Evolutionary conservation across 768 basidiomycete genomes (phyloP), one percentile per base, ranked within the genome.

Genomic region (Tricholoma furcatifolium): DNA sequence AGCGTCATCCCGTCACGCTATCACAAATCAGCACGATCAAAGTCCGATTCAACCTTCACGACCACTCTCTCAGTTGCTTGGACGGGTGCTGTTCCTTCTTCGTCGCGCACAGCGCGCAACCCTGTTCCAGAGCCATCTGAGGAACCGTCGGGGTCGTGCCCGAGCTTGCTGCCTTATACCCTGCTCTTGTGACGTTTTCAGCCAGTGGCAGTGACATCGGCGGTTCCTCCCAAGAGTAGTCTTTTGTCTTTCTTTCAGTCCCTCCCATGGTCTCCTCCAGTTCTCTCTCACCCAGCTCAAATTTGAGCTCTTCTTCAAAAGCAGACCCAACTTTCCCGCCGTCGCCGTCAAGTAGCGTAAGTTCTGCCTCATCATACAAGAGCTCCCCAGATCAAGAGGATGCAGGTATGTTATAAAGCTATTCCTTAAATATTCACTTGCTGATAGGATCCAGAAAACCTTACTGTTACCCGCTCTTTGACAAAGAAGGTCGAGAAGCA

Each of bases 401-500:
- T 65, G 84, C 88, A 74, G 88, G 88, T 85, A 61, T 56, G 76
- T 60, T 35, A 31, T 38, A 27, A 17, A 46, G 52, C 49, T 32
- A 38, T 45, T 20, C 48, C 35, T 47, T 53, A 50, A 45, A 43
- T 54, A 55, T 51, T 50, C 18, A 34, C 52, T 57, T 57, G 59
- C 38, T 51, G 40, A 55, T 10, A 30, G 49, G 17, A 43, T 48
- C 21, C 67, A 91, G 89, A 91, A 69, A 87, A 91, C 67, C 67
- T 76, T 59, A 91, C 89, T 15, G 82, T 91, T 61, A 91, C 74
- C 60, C 78, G 72, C 47, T 58, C 76, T 12, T 62, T 79, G 51
- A 66, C 74, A 48, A 76, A 72, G 61, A 74, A 65, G 59, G 70
- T 72, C 43, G 79, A 77, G 50, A 84, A 77, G 63, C 78, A 73